Evolutionary conservation across 495 filamentous ascomycete genomes (phyloP).

Genomic region (Symbiotaphrina buchneri): DNA sequence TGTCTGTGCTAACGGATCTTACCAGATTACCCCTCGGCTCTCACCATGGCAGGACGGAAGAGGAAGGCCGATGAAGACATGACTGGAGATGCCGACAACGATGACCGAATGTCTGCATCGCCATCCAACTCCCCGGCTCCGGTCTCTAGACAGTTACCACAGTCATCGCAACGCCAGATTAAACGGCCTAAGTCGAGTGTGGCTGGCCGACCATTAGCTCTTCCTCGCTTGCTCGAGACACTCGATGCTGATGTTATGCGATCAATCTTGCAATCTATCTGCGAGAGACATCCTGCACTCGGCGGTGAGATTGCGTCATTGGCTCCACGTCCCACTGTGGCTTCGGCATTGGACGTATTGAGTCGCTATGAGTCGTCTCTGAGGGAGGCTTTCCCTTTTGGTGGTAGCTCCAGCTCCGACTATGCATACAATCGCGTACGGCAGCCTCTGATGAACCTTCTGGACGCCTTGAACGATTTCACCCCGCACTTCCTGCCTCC

Average conservation of each 20-base stretch:
- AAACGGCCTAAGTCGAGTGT: slow-evolving; percentile 46
- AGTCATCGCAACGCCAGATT: slow-evolving; percentile 31
- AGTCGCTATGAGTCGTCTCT: slow-evolving; percentile 58
- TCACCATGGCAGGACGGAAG: slow-evolving; percentile 39
- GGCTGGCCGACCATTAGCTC: slow-evolving; percentile 53
- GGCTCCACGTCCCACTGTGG: slow-evolving; percentile 65
- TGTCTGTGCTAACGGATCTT: too few species aligned
- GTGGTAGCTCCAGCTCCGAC: slow-evolving; percentile 59
- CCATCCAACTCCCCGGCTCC: slow-evolving; percentile 60
- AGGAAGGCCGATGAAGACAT: slow-evolving; percentile 60
- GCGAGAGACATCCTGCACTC: slow-evolving; percentile 66
- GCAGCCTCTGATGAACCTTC: slow-evolving; percentile 52
- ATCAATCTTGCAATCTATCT: slow-evolving; percentile 63
- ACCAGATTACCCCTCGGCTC: too few species aligned
- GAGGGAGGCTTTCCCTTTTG: slow-evolving; percentile 67
- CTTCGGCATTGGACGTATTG: slow-evolving; percentile 57
- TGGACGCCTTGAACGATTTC: slow-evolving; percentile 82
- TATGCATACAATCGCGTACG: slow-evolving; percentile 90
- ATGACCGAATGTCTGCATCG: slow-evolving; percentile 74
- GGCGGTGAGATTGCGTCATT: slow-evolving; percentile 62
- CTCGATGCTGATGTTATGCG: slow-evolving; percentile 66
- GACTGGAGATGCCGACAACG: slow-evolving; percentile 19
- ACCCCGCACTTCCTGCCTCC: slow-evolving; percentile 90
- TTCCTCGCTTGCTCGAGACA: slow-evolving; percentile 76
- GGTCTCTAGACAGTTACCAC: slow-evolving; percentile 32